Base-by-base conservation (phyloP, 2,329 filamentous ascomycete genomes). In the Aspergillus terreus region DNA sequence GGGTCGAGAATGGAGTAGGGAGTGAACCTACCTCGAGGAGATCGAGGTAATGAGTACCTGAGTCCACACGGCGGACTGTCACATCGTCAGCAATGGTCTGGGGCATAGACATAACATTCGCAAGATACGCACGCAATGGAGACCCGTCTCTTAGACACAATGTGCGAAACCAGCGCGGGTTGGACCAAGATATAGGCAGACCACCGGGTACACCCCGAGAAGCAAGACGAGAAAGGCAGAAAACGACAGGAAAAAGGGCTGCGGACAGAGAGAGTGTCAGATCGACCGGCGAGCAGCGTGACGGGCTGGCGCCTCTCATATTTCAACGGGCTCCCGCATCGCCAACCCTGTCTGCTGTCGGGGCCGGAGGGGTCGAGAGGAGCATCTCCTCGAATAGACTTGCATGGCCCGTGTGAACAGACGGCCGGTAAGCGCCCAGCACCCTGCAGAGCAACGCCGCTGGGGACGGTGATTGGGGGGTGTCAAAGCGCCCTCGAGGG, bases 131-230 rank as follows among this genome's bases (percentile, higher is more conserved):
- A 38, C 35, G 35, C 35, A 38, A 38, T 38, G 35, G 35, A 38
- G 9, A 38, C 35, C 15, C 35, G n/a, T 50, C 30, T 30, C 47
- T 43, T 53, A 15, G 30, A 21, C 21, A 44, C 21, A 27, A 17
- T 57, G 58, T 59, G 62, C 63, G 65, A 66, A 61, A 49, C 65
- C 64, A 61, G 65, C 63, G 64, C 57, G 57, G 56, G 41, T 47
- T 60, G 51, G 61, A 61, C 60, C 58, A 53, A 56, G 58, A 62
- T 57, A 56, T 44, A 51, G 41, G 4, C 23, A 47, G 43, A 50
- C 53, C 48, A 46, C 46, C 52, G 6, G 23, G 57, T 46, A 58
- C 53, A 55, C 58, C 53, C 43, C 54, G 54, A 49, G 56, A 59
- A 60, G 52, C 50, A 50, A 57, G 50, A 51, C 56, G 56, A 55